These are phyloP conservation scores for Blumeriella jaapii DNA, from an alignment of 2,329 filamentous ascomycete species.

Conservation along the genomic window DNA sequence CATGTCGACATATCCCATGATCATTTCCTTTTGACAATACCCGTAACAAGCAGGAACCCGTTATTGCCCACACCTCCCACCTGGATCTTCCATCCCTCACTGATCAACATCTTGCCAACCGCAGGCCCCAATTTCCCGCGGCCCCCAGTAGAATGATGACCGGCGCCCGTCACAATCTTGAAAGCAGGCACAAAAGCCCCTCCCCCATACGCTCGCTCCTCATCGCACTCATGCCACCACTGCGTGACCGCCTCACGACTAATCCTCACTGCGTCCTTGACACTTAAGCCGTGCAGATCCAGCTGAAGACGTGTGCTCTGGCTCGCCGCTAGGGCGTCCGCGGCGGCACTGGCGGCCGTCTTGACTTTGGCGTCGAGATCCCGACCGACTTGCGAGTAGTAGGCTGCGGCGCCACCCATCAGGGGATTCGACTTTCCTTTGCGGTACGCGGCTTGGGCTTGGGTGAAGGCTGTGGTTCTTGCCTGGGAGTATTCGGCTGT, in stretches of 20 bases:
- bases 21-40: slow-evolving; percentile 30
- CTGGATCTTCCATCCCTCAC: slow-evolving; percentile 76
- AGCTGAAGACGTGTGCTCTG: slow-evolving; percentile 52
- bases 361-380: slow-evolving; percentile 48
- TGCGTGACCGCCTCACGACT: slow-evolving; percentile 50
- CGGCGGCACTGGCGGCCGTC: slow-evolving; percentile 49
- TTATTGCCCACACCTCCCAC: slow-evolving; percentile 36
- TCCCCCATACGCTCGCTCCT: slow-evolving; percentile 28
- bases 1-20: not conserved
- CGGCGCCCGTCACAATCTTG: slow-evolving; percentile 70
- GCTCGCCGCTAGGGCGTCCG: slow-evolving; percentile 55
- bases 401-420: slow-evolving; percentile 63
- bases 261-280: slow-evolving; percentile 72
- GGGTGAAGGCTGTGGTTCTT: slow-evolving; percentile 35
- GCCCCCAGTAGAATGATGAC: slow-evolving; percentile 67
- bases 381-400: slow-evolving; percentile 61
- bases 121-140: slow-evolving; percentile 66
- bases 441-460: slow-evolving; percentile 47
- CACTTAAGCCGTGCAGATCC: slow-evolving; percentile 76
- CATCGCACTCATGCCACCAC: slow-evolving; percentile 73
- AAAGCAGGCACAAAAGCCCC: slow-evolving; percentile 38
- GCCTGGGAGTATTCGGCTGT: slow-evolving; percentile 9
- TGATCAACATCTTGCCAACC: slow-evolving; percentile 63
- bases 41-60: slow-evolving; percentile 60
- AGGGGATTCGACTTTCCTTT: slow-evolving; percentile 57